Evolutionary conservation across 495 filamentous ascomycete genomes (phyloP).

Genomic region (Aspergillus avenaceus): DNA sequence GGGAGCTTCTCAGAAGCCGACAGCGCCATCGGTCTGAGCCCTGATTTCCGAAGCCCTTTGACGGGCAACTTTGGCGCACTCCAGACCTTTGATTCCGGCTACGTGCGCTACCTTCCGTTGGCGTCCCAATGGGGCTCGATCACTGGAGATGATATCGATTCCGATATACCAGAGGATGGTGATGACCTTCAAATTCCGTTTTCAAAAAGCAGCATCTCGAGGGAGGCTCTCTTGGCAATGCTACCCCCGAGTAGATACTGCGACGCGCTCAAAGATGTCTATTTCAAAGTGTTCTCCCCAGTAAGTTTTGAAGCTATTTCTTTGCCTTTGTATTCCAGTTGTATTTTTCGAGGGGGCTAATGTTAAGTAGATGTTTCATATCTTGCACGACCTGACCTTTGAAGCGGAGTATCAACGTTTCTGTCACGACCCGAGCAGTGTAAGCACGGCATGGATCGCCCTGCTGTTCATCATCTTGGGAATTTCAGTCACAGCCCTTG

Average conservation of each 20-base stretch:
- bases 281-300: slow-evolving; percentile 38
- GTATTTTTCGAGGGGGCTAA: slow-evolving; percentile 6
- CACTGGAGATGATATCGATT: slow-evolving; percentile 23
- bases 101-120: slow-evolving; percentile 39
- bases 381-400: slow-evolving; percentile 47
- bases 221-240: slow-evolving; percentile 28
- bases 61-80: slow-evolving; percentile 26
- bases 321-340: neutral
- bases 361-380: slow-evolving; percentile 26
- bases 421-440: slow-evolving; percentile 36
- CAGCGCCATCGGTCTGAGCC: slow-evolving; percentile 14
- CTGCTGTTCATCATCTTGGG: slow-evolving; percentile 42
- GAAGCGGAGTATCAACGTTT: slow-evolving; percentile 45
- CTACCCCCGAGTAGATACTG: slow-evolving; percentile 37
- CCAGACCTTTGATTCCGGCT: slow-evolving; percentile 33
- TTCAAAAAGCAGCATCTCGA: slow-evolving; percentile 23
- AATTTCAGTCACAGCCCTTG: slow-evolving; percentile 40
- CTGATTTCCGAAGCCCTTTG: slow-evolving; percentile 17
- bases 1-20: slow-evolving; percentile 32
- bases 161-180: slow-evolving; percentile 33
- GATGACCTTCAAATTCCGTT: slow-evolving; percentile 37
- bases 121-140: slow-evolving; percentile 34
- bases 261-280: slow-evolving; percentile 36
- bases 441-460: slow-evolving; percentile 39
- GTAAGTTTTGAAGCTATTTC: slow-evolving; percentile 21